Base-by-base conservation (phyloP, 176 grass and related monocot species). In the Bothriochloa decipiens region DNA sequence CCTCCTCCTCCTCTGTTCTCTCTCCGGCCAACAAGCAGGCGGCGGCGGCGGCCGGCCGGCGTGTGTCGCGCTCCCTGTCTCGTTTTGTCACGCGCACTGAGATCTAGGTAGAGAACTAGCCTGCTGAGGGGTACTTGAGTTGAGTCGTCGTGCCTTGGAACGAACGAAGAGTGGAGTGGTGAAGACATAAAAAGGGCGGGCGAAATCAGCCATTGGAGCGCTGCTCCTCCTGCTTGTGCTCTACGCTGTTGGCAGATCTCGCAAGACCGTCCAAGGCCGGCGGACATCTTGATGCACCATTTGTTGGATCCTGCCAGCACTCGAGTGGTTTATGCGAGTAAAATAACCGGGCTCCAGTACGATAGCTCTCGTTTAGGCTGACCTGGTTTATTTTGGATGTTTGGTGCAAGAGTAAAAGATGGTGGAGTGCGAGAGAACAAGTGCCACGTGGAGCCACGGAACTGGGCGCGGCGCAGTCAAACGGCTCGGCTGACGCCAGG, bases 191-290 rank as follows among this genome's bases (percentile, higher is more conserved):
- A 35, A 6, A 11, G 4, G 22, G 6, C 39, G 7, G 39, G 39
- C 7, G 5, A 6, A 37, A 40, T 40, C 5, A 40, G 2, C 0
- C n/a, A 5, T 36, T 42, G 43, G 0, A 63, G 33, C n/a, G n/a
- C n/a, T 2, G 45, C 17, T 25, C 5, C 55, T 58, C 0, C 20
- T 58, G 17, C 47, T 17, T 57, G 8, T 32, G 17, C 27, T 75
- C 7, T 8, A 87, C 46, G 68, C 35, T 46, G 61, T n/a, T 68
- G 23, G 26, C 25, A 36, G 27, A 0, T 65, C 2, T 36, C 4
- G 0, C 7, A 41, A 26, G 61, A 61, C 85, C 85, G 78, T 60
- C 85, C 78, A 35, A 3, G 62, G 85, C 85, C 85, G 85, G 85
- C 78, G 64, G 62, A 42, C 23, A 76, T 60, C 46, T 45, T 81